Conservation (phyloP, 1,139 yeast species). For the Debaryomycetaceae sp. region DNA sequence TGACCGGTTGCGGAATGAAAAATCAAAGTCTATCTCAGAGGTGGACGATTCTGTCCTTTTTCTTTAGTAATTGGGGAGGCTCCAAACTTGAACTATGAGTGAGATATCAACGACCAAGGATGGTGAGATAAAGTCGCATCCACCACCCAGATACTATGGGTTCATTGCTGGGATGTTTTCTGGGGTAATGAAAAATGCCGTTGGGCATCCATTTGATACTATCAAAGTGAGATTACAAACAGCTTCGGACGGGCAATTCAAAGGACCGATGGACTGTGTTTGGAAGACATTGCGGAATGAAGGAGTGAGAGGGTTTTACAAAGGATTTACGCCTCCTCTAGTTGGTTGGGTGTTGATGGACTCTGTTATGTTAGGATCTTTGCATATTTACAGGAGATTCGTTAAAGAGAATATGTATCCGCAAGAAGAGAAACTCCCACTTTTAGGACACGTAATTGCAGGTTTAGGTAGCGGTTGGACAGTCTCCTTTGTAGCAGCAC, state of each 20-base stretch:
- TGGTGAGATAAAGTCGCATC: slow-evolving; percentile 7
- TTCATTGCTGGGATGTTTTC: slow-evolving; percentile 86
- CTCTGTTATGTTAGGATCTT: slow-evolving; percentile 80
- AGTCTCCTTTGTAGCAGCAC: slow-evolving; percentile 91
- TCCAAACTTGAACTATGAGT: background rate
- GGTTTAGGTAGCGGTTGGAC: slow-evolving; percentile 88
- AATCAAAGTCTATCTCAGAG: background rate
- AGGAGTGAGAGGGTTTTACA: slow-evolving; percentile 74
- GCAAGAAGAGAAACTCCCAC: slow-evolving; percentile 59
- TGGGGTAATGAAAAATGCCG: slow-evolving; percentile 82
- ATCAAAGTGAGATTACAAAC: slow-evolving; percentile 87
- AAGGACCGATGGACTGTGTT: slow-evolving; percentile 81
- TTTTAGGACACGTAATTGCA: slow-evolving; percentile 72
- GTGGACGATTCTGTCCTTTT: background rate
- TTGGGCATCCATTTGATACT: slow-evolving; percentile 93
- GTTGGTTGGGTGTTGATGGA: slow-evolving; percentile 96
- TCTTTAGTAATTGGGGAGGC: background rate
- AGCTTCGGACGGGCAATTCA: slow-evolving; percentile 64
- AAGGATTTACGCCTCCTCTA: slow-evolving; percentile 89
- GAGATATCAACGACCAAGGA: background rate
- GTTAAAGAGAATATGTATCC: slow-evolving; percentile 63
- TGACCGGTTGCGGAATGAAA: background rate
- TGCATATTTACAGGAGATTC: slow-evolving; percentile 70
- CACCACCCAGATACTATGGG: slow-evolving; percentile 63
- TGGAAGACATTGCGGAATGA: slow-evolving; percentile 67